Evolutionary conservation across 2,329 filamentous ascomycete species (phyloP), one percentile per base, ranked within the genome.

Genomic region (Penicillium sp.): DNA sequence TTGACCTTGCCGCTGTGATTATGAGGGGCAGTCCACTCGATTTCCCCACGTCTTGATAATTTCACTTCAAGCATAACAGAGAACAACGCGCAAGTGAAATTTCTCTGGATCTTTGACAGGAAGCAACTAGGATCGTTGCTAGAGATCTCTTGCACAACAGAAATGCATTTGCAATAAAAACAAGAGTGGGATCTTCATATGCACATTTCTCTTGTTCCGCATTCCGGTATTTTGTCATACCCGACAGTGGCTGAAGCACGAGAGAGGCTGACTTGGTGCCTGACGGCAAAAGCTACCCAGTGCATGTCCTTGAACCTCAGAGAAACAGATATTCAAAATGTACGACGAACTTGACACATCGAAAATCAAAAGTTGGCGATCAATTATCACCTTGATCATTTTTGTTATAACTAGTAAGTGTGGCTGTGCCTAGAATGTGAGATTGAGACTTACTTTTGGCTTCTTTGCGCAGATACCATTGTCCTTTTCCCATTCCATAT

Each of bases 401-500:
- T 88, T 88, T 59, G 71, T 87, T 31, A 38, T 85, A 35, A 83
- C 84, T 4, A 88, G 84, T 87, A 70, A 75, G 82, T 79, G 19
- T 15, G 31, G 9, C 6, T 12, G 6, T 2, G 15, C 6, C 32
- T 15, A 6, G 9, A 32, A 28, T 4, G 13, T 15, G 31, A 17
- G 35, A 17, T 21, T 26, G 24, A 28, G 15, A 9, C 49, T 51
- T 41, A 47, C 37, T 19, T 22, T 22, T 34, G 31, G 24, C 57
- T 34, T 24, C n/a, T 44, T 43, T 31, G 19, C 26, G 15, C 32
- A 87, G 84, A 88, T 66, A 69, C 86, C 43, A 73, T 81, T 37
- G 84, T 87, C 0, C 73, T 87, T 12, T 85, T 84, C 52, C 84
- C 83, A 1, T 86, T 85, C 54, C 75, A 81, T 49, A 70, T 87